A percentile compares a stretch with the other conserved stretches of the same genome.
Evolutionary conservation across 2,329 filamentous ascomycete species (phyloP).

Genomic region (Daldinia sp.): DNA sequence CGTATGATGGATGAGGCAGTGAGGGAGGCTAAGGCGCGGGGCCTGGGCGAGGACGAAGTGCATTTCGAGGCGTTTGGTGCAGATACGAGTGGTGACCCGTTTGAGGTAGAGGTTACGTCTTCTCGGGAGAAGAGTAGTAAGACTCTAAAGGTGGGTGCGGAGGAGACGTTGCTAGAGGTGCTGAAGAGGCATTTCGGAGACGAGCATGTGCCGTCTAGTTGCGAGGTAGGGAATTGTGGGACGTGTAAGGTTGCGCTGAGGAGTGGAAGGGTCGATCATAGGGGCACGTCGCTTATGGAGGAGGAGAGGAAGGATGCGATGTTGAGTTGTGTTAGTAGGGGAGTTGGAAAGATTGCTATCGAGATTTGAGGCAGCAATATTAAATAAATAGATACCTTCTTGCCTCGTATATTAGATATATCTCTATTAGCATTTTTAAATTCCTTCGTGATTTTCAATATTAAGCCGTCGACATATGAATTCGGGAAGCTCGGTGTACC

Average conservation of each 20-base stretch:
- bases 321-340: constrained; percentile 62
- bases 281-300: constrained; percentile 56
- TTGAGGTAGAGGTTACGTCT: constrained; percentile 60
- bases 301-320: constrained; percentile 56
- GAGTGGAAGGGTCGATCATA: constrained; percentile 57
- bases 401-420: no score
- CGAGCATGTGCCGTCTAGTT: constrained; percentile 56
- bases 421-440: no score
- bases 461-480: no score
- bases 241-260: constrained; percentile 58
- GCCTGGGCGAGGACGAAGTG: constrained; percentile 59
- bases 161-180: constrained; percentile 60
- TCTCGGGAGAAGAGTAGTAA: constrained; percentile 41
- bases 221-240: constrained; percentile 63
- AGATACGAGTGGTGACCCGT: constrained; percentile 64
- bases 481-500: no score
- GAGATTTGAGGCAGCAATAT: constrained; percentile 51
- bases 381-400: no score
- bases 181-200: constrained; percentile 53
- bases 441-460: no score
- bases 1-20: constrained; percentile 64
- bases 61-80: constrained; percentile 69
- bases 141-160: constrained; percentile 55
- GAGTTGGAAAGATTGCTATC: constrained; percentile 58
- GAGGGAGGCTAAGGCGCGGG: constrained; percentile 50